phyloP scores from a whole-genome alignment of 306 rosid genomes.

The Quercus suber region DNA sequence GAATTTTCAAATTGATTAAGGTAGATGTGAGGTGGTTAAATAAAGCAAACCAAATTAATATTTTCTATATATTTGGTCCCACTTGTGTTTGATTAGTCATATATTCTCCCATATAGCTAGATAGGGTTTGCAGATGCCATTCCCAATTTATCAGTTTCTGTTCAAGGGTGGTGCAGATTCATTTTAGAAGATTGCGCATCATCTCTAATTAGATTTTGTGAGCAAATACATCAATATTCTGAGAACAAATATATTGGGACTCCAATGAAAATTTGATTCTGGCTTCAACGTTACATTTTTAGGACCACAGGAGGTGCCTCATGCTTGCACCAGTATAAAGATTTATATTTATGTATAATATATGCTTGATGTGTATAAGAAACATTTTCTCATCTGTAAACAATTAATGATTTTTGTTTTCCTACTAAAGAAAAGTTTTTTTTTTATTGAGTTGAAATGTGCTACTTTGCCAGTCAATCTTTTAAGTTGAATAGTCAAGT shows the following conservation, averaged over 20 bases:
- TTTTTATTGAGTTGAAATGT: neutral
- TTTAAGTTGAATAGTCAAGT: neutral
- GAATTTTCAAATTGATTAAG: conserved; percentile 9
- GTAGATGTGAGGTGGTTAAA: conserved; percentile 17
- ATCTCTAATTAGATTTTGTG: conserved; percentile 8
- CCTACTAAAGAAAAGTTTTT: neutral
- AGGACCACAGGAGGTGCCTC: no score
- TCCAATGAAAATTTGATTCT: no score
- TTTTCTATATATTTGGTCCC: conserved; percentile 2
- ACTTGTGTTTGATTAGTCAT: neutral
- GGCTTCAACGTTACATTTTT: no score
- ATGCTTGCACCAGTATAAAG: no score
- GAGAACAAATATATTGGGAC: neutral
- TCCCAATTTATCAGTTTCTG: neutral
- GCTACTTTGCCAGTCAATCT: neutral
- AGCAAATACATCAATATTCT: neutral
- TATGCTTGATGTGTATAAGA: neutral
- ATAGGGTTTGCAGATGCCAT: conserved; percentile 15
- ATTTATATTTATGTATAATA: no score
- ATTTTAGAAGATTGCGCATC: conserved; percentile 3
- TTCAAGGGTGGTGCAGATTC: conserved; percentile 8
- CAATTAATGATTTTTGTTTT: neutral
- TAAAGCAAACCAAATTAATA: neutral
- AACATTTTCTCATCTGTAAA: neutral
- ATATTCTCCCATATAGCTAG: neutral